Evolutionary conservation across 306 rosid genomes (phyloP), one percentile per base, ranked within the genome.

Genomic region (Dalbergia oliveri): DNA sequence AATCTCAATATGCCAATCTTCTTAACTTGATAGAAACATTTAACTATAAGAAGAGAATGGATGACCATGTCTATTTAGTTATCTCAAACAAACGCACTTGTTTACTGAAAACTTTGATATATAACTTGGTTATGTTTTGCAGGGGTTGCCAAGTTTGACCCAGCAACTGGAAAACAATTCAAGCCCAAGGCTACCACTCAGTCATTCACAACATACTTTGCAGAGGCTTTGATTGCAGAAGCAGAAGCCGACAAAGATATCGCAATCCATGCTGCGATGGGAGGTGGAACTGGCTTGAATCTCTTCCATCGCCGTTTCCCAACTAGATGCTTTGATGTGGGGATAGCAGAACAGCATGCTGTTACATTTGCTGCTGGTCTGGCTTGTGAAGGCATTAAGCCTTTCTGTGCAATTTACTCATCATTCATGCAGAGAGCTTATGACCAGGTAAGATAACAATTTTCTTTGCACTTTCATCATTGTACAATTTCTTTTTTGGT

Each of bases 331-430:
- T 94, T 94, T 47, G 97, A 92, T 80, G 97, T 92, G 54, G 97
- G 99, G 60, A 94, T 94, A 82, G 99, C 97, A 53, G 97, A 94
- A 83, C 97, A 94, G 62, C 99, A 94, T 79, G 99, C 97, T n/a
- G 95, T 94, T 82, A 94, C 97, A 66, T 94, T 94, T 88, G 99
- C 97, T 16, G 99, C 97, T 2, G 99, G 99, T 77, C 83, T 94
- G 60, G 94, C 97, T 73, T 87, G 93, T 62, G 99, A 92, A 81
- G 99, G 99, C 26, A 61, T 94, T 21, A 92, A 94, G 87, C 97
- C 97, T 18, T 90, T 94, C 78, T 92, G 97, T 69, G 89, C 91
- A 56, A 91, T 94, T 65, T 92, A 94, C 88, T 94, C 99, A 5
- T 91, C 99, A 14, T 94, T 94, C 86, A 61, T 94, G 86, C 99